These are phyloP conservation scores for Colletotrichum ledebouriae DNA, from an alignment of 2,329 filamentous ascomycete species.

Conservation along the genomic window DNA sequence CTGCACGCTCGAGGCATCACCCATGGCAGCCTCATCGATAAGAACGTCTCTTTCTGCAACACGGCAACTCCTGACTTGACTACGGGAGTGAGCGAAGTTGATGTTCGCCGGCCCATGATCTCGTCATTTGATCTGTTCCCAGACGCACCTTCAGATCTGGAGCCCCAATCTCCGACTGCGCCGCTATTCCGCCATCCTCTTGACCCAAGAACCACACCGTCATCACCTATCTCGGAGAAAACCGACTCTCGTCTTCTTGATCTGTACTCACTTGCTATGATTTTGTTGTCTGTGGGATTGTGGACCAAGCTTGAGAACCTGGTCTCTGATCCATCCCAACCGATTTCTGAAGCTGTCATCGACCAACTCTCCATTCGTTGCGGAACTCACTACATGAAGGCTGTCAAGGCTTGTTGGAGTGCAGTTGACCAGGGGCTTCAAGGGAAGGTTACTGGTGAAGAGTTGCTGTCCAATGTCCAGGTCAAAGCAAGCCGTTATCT, in stretches of 20 bases:
- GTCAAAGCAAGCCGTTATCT: constrained; percentile 69
- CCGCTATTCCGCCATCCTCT: constrained; percentile 76
- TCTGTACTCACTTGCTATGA: constrained; percentile 79
- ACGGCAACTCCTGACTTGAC: constrained; percentile 57
- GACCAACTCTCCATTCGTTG: constrained; percentile 76
- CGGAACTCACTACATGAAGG: constrained; percentile 81
- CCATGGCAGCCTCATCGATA: constrained; percentile 78
- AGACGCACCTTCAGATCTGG: constrained; percentile 55
- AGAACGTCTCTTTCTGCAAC: constrained; percentile 76
- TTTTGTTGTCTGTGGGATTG: constrained; percentile 80
- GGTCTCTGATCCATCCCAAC: constrained; percentile 57
- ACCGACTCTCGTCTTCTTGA: constrained; percentile 73
- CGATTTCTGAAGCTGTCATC: constrained; percentile 72
- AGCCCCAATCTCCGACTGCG: constrained; percentile 47
- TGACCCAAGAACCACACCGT: constrained; percentile 65
- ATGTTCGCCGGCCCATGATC: constrained; percentile 77
- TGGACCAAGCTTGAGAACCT: constrained; percentile 77
- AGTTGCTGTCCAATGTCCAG: constrained; percentile 67
- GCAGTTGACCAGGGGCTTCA: constrained; percentile 75
- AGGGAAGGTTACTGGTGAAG: constrained; percentile 61
- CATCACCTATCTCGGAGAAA: constrained; percentile 62
- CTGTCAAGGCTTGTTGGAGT: constrained; percentile 78
- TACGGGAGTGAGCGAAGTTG: constrained; percentile 61
- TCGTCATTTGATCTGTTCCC: constrained; percentile 83
- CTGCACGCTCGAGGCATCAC: constrained; percentile 77